Evolutionary conservation across 1,284 basidiomycete species (phyloP).

Genomic region (Cutaneotrichosporon sp.): DNA sequence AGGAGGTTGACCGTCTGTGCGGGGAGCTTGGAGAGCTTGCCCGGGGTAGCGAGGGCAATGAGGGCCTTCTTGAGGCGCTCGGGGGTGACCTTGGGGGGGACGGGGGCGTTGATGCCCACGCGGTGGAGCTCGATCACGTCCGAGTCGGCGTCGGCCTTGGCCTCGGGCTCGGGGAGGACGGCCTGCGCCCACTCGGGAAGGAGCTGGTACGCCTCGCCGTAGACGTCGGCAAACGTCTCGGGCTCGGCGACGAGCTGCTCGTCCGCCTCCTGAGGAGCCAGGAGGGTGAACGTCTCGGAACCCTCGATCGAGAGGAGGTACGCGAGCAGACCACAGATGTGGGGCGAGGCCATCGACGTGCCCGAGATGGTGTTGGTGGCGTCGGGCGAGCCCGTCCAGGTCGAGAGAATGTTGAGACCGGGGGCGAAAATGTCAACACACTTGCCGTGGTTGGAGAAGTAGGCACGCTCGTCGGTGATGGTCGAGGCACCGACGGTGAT

Average conservation of each 20-base stretch:
- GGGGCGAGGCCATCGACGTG: conserved; percentile 59
- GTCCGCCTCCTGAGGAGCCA: conserved; percentile 36
- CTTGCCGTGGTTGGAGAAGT: conserved; percentile 74
- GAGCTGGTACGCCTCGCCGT: conserved; percentile 48
- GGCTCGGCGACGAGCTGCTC: conserved; percentile 43
- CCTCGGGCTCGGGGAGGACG: conserved; percentile 40
- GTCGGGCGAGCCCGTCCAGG: conserved; percentile 59
- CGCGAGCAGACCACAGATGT: conserved; percentile 63
- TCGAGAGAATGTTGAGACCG: conserved; percentile 73
- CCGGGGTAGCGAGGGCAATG: conserved; percentile 57
- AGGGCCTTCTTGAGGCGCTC: conserved; percentile 69
- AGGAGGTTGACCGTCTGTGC: conserved; percentile 63
- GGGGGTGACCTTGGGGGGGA: conserved; percentile 52
- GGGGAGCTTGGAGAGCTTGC: conserved; percentile 50
- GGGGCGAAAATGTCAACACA: conserved; percentile 82
- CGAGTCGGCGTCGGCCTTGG: conserved; percentile 9
- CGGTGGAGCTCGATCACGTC: conserved; percentile 28
- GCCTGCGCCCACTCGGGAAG: conserved; percentile 34
- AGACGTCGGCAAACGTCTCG: conserved; percentile 49
- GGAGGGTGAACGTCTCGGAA: conserved; percentile 53
- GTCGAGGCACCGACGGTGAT: conserved; percentile 84
- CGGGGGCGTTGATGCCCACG: conserved; percentile 28
- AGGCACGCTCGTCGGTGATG: conserved; percentile 73
- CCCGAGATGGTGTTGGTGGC: conserved; percentile 62
- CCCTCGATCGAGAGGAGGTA: conserved; percentile 79